phyloP scores from a whole-genome alignment of 2,329 filamentous ascomycete species.

The Coniosporium tulheliwenetii region DNA sequence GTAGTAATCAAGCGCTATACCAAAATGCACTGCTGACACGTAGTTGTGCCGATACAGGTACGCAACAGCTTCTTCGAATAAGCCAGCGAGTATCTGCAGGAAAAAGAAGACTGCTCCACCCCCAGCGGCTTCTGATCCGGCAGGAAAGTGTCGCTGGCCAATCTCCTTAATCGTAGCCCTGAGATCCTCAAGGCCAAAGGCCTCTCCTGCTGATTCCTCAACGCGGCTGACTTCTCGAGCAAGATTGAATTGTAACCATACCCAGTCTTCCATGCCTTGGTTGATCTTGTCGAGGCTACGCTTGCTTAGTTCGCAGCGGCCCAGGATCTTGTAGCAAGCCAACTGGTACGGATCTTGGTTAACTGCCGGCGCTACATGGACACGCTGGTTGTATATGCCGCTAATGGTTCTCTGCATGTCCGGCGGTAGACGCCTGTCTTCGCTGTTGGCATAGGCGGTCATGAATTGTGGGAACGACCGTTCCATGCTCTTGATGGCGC shows the following conservation, averaged over 20 bases:
- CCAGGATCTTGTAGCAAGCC: conserved; percentile 96
- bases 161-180: conserved; percentile 75
- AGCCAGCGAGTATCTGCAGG: conserved; percentile 73
- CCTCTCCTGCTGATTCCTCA: conserved; percentile 46
- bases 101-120: conserved; percentile 87
- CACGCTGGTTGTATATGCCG: conserved; percentile 75
- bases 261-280: conserved; percentile 49
- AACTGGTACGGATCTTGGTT: conserved; percentile 88
- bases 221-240: conserved; percentile 45
- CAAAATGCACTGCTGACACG: conserved; percentile 88
- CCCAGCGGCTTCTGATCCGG: conserved; percentile 62
- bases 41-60: conserved; percentile 89
- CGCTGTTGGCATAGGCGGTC: conserved; percentile 61
- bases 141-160: conserved; percentile 78
- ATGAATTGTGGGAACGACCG: conserved; percentile 82
- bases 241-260: conserved; percentile 50
- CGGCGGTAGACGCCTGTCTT: conserved; percentile 60
- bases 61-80: conserved; percentile 86
- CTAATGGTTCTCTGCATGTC: conserved; percentile 77
- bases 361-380: conserved; percentile 70
- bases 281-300: conserved; percentile 41
- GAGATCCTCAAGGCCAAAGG: conserved; percentile 51
- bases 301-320: conserved; percentile 49
- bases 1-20: conserved; percentile 77
- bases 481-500: conserved; percentile 78